A percentile compares a stretch with the other conserved stretches of the same genome.
phyloP scores from a whole-genome alignment of 257 asterid genomes.

The Solanum ahanhuiri region DNA sequence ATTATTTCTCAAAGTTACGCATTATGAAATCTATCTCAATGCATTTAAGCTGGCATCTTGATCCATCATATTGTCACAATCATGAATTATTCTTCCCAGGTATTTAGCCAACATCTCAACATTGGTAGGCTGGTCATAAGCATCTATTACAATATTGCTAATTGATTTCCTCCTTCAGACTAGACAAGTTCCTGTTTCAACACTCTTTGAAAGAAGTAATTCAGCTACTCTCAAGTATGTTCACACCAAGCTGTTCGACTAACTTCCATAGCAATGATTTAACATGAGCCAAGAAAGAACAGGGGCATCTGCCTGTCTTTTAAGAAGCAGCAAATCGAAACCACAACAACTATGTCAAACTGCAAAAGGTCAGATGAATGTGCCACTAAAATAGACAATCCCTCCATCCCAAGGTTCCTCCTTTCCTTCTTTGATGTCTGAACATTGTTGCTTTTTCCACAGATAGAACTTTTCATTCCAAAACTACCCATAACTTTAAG shows the following conservation, averaged over 20 bases:
- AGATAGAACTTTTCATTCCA: neutral
- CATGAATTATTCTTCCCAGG: neutral
- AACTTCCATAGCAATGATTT: neutral
- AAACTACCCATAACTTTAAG: neutral
- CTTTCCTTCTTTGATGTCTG: neutral
- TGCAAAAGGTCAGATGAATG: neutral
- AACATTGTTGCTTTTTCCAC: neutral
- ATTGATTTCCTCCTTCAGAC: neutral
- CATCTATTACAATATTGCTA: neutral
- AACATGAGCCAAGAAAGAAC: neutral
- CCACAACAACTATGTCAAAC: neutral
- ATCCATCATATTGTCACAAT: neutral
- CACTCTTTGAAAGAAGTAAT: neutral
- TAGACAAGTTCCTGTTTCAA: neutral
- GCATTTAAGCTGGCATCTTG: neutral
- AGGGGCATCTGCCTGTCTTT: neutral
- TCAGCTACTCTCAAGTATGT: neutral
- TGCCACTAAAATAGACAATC: neutral
- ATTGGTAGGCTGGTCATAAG: neutral
- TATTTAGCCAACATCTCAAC: neutral
- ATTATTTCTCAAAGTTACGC: neutral
- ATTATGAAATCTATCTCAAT: neutral
- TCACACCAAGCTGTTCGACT: neutral
- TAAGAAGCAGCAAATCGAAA: neutral
- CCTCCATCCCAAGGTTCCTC: neutral